These are phyloP conservation scores for Knoxia roxburghii DNA, from an alignment of 257 asterid species.

Conservation along the genomic window DNA sequence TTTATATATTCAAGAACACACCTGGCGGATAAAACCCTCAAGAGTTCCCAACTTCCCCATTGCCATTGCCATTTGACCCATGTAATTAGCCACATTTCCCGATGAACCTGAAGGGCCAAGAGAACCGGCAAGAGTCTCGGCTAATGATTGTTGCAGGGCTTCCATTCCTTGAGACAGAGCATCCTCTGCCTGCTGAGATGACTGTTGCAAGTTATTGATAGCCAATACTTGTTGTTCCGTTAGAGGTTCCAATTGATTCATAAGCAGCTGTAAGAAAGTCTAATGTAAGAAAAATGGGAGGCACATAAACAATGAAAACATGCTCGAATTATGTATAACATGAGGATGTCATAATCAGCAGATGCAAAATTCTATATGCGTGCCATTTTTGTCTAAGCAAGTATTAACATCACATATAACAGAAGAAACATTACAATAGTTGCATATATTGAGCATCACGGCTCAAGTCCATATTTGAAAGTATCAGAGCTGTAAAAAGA, in stretches of 20 bases:
- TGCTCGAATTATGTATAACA: neutral
- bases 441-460: neutral
- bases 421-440: neutral
- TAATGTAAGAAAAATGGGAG: too few relatives aligned
- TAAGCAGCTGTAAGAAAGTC: constrained; percentile 55
- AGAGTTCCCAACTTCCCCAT: constrained; percentile 94
- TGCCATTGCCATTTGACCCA: constrained; percentile 99
- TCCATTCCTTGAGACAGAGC: constrained; percentile 98
- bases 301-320: neutral
- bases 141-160: constrained; percentile 88
- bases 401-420: neutral
- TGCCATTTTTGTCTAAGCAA: neutral
- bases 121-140: constrained; percentile 88
- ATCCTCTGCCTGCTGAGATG: constrained; percentile 92
- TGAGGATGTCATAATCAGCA: neutral
- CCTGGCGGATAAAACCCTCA: constrained; percentile 96
- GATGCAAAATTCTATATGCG: neutral
- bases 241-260: constrained; percentile 84
- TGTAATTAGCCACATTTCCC: constrained; percentile 85
- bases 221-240: constrained; percentile 83
- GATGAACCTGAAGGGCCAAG: constrained; percentile 73
- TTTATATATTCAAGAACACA: constrained; percentile 14
- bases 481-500: neutral
- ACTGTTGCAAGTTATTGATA: constrained; percentile 76
- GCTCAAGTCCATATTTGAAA: neutral